Evolutionary conservation across 495 filamentous ascomycete species (phyloP), one percentile per base, ranked within the genome.

Genomic region (Aspergillus indologenus): DNA sequence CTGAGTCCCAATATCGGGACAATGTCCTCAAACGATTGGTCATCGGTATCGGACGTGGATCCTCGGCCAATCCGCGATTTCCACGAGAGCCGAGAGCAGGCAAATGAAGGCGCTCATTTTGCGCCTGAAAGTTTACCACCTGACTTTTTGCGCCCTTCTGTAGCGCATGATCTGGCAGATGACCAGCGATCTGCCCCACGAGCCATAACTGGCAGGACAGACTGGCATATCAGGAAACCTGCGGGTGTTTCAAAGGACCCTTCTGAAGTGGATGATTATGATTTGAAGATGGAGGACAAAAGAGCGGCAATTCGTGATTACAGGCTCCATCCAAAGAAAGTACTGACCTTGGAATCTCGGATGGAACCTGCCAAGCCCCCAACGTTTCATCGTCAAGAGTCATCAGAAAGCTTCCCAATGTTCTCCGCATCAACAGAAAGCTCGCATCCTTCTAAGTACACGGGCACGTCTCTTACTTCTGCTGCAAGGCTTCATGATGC

Each of bases 351-450:
- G 21, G 79, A 79, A 45, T 65, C 75, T 21, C 62, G 71, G 23
- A 59, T 70, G 24, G 63, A 72, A 20, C 51, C 71, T 6, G 67
- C 61, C 18, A 68, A 75, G 43, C 71, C 73, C 40, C 63, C 75
- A 20, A 66, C 73, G 0, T 79, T 85, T 19, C 65, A 80, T 21
- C 81, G 88, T 20, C 86, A 88, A 48, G 86, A 91, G 61, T 95
- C 91, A 1, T 82, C 86, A 21, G 91, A 93, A 59, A 92, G 89
- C 62, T 90, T 90, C 62, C 83, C 87, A 31, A 84, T 94, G 77
- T 91, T 95, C 68, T 91, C 87, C n/a, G 81, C 86, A 8, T 92
- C 90, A 2, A 84, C 85, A 14, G 83, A 86, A 18, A 85, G 84
- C 49, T 82, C 79, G 5, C 70, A 79, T 42, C 78, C 74, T 34